Conservation (phyloP, 495 filamentous ascomycete genomes). For the Sphaerosporella brunnea region DNA sequence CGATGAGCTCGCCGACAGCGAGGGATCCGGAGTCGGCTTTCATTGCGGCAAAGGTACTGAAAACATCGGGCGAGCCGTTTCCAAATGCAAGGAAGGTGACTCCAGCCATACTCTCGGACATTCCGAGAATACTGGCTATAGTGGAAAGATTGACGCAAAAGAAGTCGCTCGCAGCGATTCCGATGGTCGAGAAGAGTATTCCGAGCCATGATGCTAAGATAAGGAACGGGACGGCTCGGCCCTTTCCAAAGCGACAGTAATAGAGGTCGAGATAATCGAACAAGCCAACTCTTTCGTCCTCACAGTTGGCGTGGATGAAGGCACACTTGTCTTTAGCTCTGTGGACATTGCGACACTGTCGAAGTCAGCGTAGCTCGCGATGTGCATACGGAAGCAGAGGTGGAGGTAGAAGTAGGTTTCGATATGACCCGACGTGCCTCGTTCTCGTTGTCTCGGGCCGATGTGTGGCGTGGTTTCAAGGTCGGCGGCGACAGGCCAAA, state of each 20-base stretch:
- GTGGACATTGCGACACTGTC: constrained; percentile 66
- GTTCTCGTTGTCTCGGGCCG: background rate
- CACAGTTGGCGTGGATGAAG: constrained; percentile 65
- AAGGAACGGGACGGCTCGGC: constrained; percentile 56
- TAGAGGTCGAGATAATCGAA: constrained; percentile 80
- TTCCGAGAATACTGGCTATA: constrained; percentile 64
- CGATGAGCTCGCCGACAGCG: constrained; percentile 88
- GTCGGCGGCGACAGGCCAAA: background rate
- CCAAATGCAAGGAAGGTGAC: constrained; percentile 96
- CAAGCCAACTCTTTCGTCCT: constrained; percentile 76
- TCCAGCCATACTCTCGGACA: constrained; percentile 91
- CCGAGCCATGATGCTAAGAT: constrained; percentile 68
- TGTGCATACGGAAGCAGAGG: too few relatives aligned
- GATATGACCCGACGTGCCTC: background rate
- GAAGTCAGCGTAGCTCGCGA: constrained; percentile 2
- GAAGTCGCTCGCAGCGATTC: constrained; percentile 96
- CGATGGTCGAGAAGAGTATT: constrained; percentile 90
- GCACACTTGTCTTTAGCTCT: constrained; percentile 62
- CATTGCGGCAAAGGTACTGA: constrained; percentile 97
- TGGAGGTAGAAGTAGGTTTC: background rate
- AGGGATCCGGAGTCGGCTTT: constrained; percentile 86
- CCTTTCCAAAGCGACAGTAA: constrained; percentile 60
- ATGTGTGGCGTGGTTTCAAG: background rate
- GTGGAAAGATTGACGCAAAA: constrained; percentile 94
- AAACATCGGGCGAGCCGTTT: constrained; percentile 98